Base-by-base conservation (phyloP, 108 stramenopile species). In the Stephanodiscus minutulus region DNA sequence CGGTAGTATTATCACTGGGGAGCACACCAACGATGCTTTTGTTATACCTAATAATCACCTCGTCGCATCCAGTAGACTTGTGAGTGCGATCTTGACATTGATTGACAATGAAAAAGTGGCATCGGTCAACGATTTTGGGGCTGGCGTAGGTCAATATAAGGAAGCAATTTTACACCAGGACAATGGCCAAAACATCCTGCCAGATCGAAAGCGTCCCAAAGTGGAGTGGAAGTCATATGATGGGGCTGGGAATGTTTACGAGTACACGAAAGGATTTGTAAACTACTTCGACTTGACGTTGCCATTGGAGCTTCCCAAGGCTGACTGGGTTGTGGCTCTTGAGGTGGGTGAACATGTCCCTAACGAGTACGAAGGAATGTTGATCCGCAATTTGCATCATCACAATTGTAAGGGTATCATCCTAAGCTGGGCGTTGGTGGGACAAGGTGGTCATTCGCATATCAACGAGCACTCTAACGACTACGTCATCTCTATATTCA, bases 261-360 rank as follows among this genome's bases (percentile, higher is more conserved):
- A 43, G 6, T 77, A 65, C 35, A 77, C 64, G 46, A 17, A 54
- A 29, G 76, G 76, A 8, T 58, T 71, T 66, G 31, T 77, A 10
- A 33, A 55, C 31, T 72, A 27, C 31, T 67, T 50, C 61, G 78
- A 79, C 50, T 57, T 79, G 12, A 79, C 72, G 17, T 35, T 50
- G 22, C 66, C 72, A 10, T 66, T 79, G 10, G 65, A 62, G 15
- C 27, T 60, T 35, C 78, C 72, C 28, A 56, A 52, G 20, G 35
- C 66, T 20, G 72, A 79, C 21, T 79, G 78, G 78, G 78, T 79
- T 3, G 20, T 79, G 39, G 75, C 74, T 22, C 36, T 81, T 46
- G 74, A 74, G 53, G 79, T 75, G 27, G 74, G 74, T 1, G 79
- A 75, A 47, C 73, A 70, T 37, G 48, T 81, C 7, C 74, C 79